A percentile compares a stretch with the other conserved stretches of the same genome.
Evolutionary conservation across 257 asterid genomes (phyloP).

Genomic region (Nemophila menziesii): DNA sequence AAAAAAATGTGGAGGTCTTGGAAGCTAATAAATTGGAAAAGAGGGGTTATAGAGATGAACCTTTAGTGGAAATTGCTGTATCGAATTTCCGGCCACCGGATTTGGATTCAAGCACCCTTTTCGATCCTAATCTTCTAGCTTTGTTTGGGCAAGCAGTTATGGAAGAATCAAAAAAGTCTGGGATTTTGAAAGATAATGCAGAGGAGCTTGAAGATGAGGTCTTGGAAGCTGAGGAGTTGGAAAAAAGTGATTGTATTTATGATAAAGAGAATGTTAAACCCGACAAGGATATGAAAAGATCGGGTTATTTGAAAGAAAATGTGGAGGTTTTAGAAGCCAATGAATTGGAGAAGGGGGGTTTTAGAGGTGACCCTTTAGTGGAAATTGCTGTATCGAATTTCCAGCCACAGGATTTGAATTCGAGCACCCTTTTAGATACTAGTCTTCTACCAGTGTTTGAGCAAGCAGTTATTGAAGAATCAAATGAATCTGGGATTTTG

Average conservation of each 20-base stretch:
- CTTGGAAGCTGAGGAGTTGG: constrained; percentile 45
- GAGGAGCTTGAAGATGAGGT: constrained; percentile 27
- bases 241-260: constrained; percentile 14
- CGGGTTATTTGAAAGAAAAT: constrained; percentile 6
- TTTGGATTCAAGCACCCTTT: constrained; percentile 50
- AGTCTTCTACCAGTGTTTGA: constrained; percentile 59
- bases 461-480: constrained; percentile 46
- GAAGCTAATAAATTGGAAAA: constrained; percentile 8
- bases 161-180: constrained; percentile 30
- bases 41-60: constrained; percentile 7
- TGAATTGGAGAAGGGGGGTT: constrained; percentile 4
- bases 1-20: constrained; percentile 16
- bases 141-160: constrained; percentile 59
- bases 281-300: constrained; percentile 1
- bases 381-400: constrained; percentile 34
- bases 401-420: constrained; percentile 53
- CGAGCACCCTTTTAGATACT: constrained; percentile 57
- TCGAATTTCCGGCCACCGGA: constrained; percentile 48
- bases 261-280: constrained; percentile 64
- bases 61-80: constrained; percentile 31
- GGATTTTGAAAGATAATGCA: constrained; percentile 6
- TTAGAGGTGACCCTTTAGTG: constrained; percentile 16
- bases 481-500: background rate
- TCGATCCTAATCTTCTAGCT: constrained; percentile 58
- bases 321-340: constrained; percentile 9